Conservation (phyloP, 164 flowering plant genomes). For the Aristolochia contorta region DNA sequence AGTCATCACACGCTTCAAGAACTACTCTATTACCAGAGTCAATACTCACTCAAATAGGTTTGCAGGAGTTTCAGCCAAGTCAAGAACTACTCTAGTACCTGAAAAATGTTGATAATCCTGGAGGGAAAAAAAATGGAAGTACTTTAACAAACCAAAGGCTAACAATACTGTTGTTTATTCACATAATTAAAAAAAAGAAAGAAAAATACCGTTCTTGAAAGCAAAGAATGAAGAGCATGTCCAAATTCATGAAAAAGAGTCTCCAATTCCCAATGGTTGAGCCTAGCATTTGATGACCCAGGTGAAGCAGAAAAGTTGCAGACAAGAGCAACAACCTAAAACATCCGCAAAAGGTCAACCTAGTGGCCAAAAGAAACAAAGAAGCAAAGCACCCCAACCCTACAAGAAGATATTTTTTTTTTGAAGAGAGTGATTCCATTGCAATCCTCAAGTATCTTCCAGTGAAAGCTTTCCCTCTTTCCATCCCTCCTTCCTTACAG, state of each 20-base stretch:
- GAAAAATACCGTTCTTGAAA: constrained; percentile 80
- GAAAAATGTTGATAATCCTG: constrained; percentile 98
- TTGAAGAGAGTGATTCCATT: too few relatives aligned
- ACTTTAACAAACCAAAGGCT: constrained; percentile 1
- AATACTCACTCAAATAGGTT: constrained; percentile 90
- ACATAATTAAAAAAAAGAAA: background rate
- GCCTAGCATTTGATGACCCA: constrained; percentile 43
- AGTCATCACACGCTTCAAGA: too few relatives aligned
- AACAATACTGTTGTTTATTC: background rate
- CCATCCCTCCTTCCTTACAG: too few relatives aligned
- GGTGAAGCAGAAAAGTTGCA: constrained; percentile 70
- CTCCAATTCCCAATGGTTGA: constrained; percentile 83
- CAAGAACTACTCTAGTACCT: constrained; percentile 89
- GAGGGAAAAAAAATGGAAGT: constrained; percentile 8
- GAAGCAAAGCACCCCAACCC: too few relatives aligned
- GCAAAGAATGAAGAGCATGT: constrained; percentile 95
- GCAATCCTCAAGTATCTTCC: too few relatives aligned
- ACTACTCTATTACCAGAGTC: background rate
- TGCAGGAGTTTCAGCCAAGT: constrained; percentile 92
- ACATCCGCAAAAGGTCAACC: background rate
- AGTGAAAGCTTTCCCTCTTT: too few relatives aligned
- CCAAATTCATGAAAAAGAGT: constrained; percentile 98
- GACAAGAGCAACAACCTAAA: constrained; percentile 90
- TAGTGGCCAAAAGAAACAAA: background rate
- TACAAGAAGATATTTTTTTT: too few relatives aligned